These are phyloP conservation scores for Cystobasidium ongulense DNA, from an alignment of 768 basidiomycete genomes.

Conservation along the genomic window DNA sequence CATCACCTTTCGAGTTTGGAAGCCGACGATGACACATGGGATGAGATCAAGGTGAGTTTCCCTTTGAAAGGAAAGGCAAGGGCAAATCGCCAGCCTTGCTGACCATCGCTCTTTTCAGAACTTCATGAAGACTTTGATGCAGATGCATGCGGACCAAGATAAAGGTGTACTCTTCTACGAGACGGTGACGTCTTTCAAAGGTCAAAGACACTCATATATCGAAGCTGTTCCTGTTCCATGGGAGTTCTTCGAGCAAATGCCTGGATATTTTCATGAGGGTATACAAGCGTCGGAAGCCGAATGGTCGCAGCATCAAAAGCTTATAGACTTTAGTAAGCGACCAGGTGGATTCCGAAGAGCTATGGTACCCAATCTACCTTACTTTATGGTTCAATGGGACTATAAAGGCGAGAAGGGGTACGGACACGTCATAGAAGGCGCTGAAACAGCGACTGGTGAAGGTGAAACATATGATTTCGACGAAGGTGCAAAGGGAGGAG, in stretches of 20 bases:
- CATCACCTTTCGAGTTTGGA: conserved; percentile 86
- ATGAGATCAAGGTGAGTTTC: conserved; percentile 71
- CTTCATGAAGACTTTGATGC: conserved; percentile 87
- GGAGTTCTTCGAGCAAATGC: conserved; percentile 74
- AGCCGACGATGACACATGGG: conserved; percentile 96
- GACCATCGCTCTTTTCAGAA: conserved; percentile 49
- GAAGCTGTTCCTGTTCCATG: conserved; percentile 90
- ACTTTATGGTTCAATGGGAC: conserved; percentile 99
- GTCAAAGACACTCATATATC: conserved; percentile 84
- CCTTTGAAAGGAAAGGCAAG: not conserved
- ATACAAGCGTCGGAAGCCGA: conserved; percentile 86
- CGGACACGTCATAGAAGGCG: conserved; percentile 95
- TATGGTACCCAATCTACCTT: conserved; percentile 93
- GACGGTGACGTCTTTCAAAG: conserved; percentile 74
- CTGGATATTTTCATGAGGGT: conserved; percentile 96
- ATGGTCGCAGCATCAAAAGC: conserved; percentile 96
- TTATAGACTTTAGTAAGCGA: conserved; percentile 82
- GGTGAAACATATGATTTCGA: conserved; percentile 61
- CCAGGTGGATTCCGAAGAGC: conserved; percentile 89
- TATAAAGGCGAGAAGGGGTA: conserved; percentile 93
- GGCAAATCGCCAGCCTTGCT: not conserved
- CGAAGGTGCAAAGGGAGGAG: conserved; percentile 81
- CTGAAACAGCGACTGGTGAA: conserved; percentile 55
- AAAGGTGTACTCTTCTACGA: conserved; percentile 94
- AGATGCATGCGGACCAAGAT: conserved; percentile 85